A percentile compares a stretch with the other conserved stretches of the same genome.
phyloP scores from a whole-genome alignment of 169 alveolate genomes.

The Eimeria necatrix region DNA sequence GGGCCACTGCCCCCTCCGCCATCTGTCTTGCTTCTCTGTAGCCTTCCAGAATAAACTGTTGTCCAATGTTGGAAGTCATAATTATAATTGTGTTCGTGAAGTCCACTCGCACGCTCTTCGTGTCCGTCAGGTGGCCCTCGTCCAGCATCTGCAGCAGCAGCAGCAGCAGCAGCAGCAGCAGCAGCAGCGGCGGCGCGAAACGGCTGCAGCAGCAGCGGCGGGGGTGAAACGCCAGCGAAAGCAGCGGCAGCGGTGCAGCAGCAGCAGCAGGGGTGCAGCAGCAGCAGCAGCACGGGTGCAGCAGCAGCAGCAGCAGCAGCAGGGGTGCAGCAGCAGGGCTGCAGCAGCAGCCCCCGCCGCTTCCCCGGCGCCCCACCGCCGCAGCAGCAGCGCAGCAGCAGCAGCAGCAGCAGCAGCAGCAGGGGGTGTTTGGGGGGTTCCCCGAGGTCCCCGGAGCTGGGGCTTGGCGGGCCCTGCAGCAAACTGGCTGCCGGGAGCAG shows the following conservation, averaged over 20 bases:
- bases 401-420: background rate
- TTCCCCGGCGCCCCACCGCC: no score
- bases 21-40: background rate
- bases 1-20: background rate
- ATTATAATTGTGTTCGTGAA: conserved; percentile 60
- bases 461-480: background rate
- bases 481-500: background rate
- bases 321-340: no score
- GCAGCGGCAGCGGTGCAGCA: no score
- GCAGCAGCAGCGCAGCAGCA: no score
- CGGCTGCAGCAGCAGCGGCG: background rate
- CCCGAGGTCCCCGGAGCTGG: background rate
- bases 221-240: no score
- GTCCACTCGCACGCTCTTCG: conserved; percentile 88
- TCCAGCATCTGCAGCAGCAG: conserved; percentile 39
- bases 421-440: no score
- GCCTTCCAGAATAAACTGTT: conserved; percentile 78
- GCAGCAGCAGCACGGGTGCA: no score
- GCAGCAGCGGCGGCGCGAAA: background rate
- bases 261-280: background rate
- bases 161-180: background rate
- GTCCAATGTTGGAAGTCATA: conserved; percentile 66
- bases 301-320: no score
- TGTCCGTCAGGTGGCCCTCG: conserved; percentile 85
- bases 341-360: background rate